Percentiles rank a stretch among this genome's conserved stretches.
phyloP scores from a whole-genome alignment of 2,329 filamentous ascomycete species.

The Cladophialophora bantiana region DNA sequence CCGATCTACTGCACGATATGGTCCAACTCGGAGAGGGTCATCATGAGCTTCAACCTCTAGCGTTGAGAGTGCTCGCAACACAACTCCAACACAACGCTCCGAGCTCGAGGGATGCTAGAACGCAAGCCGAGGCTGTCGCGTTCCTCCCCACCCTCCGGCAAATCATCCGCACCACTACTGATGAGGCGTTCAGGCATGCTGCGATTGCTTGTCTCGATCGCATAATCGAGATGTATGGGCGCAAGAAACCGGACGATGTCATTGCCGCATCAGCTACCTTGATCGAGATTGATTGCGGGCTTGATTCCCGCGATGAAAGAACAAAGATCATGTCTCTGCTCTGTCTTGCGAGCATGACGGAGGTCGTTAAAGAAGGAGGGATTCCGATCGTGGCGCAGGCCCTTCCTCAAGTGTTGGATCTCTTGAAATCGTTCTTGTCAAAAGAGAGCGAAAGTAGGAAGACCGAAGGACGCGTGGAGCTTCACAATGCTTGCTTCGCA shows the following conservation, averaged over 20 bases:
- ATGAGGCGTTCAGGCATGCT: conserved; percentile 80
- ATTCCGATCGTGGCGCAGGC: conserved; percentile 81
- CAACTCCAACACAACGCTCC: conserved; percentile 77
- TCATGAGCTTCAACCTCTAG: conserved; percentile 70
- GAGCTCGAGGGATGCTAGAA: conserved; percentile 60
- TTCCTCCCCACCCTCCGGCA: conserved; percentile 81
- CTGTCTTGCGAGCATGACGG: conserved; percentile 86
- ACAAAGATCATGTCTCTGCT: conserved; percentile 60
- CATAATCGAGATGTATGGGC: conserved; percentile 93
- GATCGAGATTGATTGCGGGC: conserved; percentile 59
- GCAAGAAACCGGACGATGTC: conserved; percentile 82
- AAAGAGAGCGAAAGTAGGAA: conserved; percentile 1
- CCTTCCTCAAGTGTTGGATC: conserved; percentile 73
- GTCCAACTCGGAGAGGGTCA: conserved; percentile 71
- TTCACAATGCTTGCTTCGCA: conserved; percentile 83
- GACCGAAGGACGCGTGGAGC: conserved; percentile 56
- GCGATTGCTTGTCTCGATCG: conserved; percentile 90
- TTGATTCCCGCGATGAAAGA: conserved; percentile 28
- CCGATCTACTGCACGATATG: conserved; percentile 71
- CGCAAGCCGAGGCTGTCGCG: conserved; percentile 47
- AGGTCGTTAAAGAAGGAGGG: conserved; percentile 84
- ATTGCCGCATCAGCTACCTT: conserved; percentile 78
- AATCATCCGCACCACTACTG: conserved; percentile 74
- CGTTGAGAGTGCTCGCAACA: conserved; percentile 78
- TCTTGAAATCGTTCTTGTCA: conserved; percentile 70